These are phyloP conservation scores for Aspergillus transmontanensis DNA, from an alignment of 2,329 filamentous ascomycete genomes.

Conservation along the genomic window DNA sequence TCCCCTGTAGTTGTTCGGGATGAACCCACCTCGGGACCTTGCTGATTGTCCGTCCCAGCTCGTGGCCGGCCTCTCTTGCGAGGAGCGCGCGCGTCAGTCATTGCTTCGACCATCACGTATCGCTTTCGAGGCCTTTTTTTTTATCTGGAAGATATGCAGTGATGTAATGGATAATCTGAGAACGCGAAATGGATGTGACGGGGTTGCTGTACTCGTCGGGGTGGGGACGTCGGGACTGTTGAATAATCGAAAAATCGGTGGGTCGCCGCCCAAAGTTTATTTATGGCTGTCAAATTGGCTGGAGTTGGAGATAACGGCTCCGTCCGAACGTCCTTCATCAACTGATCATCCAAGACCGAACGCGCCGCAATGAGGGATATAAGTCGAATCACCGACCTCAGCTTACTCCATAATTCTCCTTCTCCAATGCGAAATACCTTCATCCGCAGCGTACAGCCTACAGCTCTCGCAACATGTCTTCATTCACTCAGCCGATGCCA, in stretches of 20 bases:
- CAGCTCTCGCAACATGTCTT: constrained; percentile 15
- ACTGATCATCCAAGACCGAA: background rate
- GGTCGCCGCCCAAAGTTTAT: constrained; percentile 6
- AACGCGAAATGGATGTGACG: constrained; percentile 4
- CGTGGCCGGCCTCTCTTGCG: constrained; percentile 30
- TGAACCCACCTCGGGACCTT: constrained; percentile 26
- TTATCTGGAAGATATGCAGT: background rate
- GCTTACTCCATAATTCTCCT: constrained; percentile 2
- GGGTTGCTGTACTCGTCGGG: constrained; percentile 1
- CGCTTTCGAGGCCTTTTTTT: background rate
- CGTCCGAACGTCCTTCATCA: constrained; percentile 1
- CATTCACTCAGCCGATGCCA: constrained; percentile 10
- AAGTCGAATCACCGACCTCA: background rate
- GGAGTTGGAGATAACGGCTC: background rate
- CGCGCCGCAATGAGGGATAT: background rate
- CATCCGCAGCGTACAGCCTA: constrained; percentile 2
- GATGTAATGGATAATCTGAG: constrained; percentile 19
- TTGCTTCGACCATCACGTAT: constrained; percentile 13
- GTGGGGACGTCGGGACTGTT: constrained; percentile 9
- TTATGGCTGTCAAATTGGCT: too few species aligned
- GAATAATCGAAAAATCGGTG: constrained; percentile 21
- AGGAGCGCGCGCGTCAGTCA: constrained; percentile 13
- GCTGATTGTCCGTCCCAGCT: constrained; percentile 21
- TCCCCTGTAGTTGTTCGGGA: constrained; percentile 2
- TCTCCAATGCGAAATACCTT: constrained; percentile 9